phyloP scores from a whole-genome alignment of 2,329 filamentous ascomycete genomes.

The Penicillium sp. region DNA sequence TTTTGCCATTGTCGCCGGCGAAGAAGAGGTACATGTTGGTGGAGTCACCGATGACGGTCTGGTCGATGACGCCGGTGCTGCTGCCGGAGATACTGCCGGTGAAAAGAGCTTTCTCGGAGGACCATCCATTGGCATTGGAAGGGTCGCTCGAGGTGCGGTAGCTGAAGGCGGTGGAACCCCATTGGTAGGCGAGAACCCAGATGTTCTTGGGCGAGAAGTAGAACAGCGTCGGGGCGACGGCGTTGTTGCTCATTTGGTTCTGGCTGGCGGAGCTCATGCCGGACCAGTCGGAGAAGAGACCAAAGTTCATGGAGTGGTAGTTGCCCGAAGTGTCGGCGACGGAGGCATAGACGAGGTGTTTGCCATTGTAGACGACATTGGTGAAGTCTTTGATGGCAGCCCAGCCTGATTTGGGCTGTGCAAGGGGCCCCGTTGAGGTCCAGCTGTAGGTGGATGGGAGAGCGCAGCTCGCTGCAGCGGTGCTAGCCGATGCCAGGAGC shows the following conservation, averaged over 20 bases:
- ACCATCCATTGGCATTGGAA: conserved; percentile 62
- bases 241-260: conserved; percentile 51
- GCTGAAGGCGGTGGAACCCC: conserved; percentile 62
- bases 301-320: conserved; percentile 65
- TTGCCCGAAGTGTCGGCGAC: conserved; percentile 48
- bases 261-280: conserved; percentile 58
- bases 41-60: conserved; percentile 65
- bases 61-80: conserved; percentile 63
- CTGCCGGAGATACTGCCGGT: conserved; percentile 57
- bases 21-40: conserved; percentile 70
- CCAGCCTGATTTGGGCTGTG: conserved; percentile 60
- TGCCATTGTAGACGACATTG: conserved; percentile 57
- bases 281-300: conserved; percentile 57
- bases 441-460: conserved; percentile 62
- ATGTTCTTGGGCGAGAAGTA: conserved; percentile 63
- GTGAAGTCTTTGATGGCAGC: conserved; percentile 67
- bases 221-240: conserved; percentile 67
- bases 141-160: conserved; percentile 65
- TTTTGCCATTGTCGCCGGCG: conserved; percentile 67
- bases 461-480: conserved; percentile 9
- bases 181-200: conserved; percentile 70
- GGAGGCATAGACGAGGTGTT: conserved; percentile 65
- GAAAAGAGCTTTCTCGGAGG: conserved; percentile 58
- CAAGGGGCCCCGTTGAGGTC: conserved; percentile 58
- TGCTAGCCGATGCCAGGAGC: conserved; percentile 7